Evolutionary conservation across 306 rosid genomes (phyloP), one percentile per base, ranked within the genome.

Genomic region (Gleditsia sinensis): DNA sequence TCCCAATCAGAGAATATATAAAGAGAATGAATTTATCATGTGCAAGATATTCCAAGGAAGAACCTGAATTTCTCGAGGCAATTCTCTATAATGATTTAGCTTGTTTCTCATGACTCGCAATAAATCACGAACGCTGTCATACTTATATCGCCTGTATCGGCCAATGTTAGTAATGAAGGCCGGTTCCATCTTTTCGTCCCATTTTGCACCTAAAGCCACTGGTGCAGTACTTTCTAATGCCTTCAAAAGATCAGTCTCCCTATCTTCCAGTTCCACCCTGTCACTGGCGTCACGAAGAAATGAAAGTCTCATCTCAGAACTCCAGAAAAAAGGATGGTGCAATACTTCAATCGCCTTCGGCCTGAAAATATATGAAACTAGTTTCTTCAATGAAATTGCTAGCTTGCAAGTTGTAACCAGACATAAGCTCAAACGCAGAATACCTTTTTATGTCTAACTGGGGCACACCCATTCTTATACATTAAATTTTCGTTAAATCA

Each of bases 241-340:
- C 58, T 68, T 71, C 78, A 87, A 60, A 40, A 90, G 61, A 78
- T 42, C 39, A 16, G 54, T 30, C 77, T 75, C 76, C 48, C 93
- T 84, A 23, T 90, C 86, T 84, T 90, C 98, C 60, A 90, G 11
- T 74, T 93, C 96, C 53, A 93, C 88, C 67, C 95, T 80, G n/a
- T 93, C 97, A 76, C 98, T 93, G 17, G 86, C 42, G 58, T 91
- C 97, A 2, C 95, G 95, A 75, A 93, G 83, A 79, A 93, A 93
- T 11, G 97, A 86, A 17, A 93, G 93, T 77, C 89, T 85, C 48
- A 6, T 82, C 80, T 87, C 97, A 0, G 91, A 76, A 84, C 78
- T 83, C 98, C 98, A 93, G 63, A 93, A 87, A 14, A 93, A 80
- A 80, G 98, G 98, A 84, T 93, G 98, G 30, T 72, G 87, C 63